A percentile compares a stretch with the other conserved stretches of the same genome.
Evolutionary conservation across 2,329 filamentous ascomycete genomes (phyloP).

Genomic region (Colletotrichum tropicicola): DNA sequence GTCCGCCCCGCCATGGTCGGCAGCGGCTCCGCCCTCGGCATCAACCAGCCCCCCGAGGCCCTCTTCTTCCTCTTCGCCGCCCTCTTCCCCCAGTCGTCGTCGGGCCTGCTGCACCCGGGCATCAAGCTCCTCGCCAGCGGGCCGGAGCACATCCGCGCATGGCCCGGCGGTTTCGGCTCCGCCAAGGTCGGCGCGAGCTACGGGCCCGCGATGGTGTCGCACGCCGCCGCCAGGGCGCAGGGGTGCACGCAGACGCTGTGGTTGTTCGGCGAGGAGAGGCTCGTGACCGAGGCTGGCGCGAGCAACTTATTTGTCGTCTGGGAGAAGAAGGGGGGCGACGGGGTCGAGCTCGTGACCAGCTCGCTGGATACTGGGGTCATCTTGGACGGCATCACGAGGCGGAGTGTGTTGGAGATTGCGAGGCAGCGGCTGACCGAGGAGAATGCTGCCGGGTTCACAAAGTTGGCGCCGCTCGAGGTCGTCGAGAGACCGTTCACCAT

Average conservation of each 20-base stretch:
- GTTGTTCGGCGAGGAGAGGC: slow-evolving; percentile 65
- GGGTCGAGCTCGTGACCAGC: slow-evolving; percentile 80
- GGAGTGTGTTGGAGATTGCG: slow-evolving; percentile 79
- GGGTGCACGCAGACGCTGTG: slow-evolving; percentile 71
- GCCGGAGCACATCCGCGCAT: slow-evolving; percentile 28
- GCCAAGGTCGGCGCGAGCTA: slow-evolving; percentile 73
- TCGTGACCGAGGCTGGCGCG: slow-evolving; percentile 69
- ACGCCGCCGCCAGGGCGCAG: slow-evolving; percentile 59
- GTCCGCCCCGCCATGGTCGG: slow-evolving; percentile 74
- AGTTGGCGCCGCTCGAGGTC: slow-evolving; percentile 48
- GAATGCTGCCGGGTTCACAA: slow-evolving; percentile 55
- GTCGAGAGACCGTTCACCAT: slow-evolving; percentile 88
- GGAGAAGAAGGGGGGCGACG: slow-evolving; percentile 52
- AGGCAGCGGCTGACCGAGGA: slow-evolving; percentile 64
- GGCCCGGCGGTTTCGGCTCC: slow-evolving; percentile 68
- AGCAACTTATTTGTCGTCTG: slow-evolving; percentile 71
- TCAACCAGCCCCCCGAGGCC: slow-evolving; percentile 71
- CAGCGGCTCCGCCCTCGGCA: slow-evolving; percentile 67
- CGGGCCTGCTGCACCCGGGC: neutral
- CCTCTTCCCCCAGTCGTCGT: slow-evolving; percentile 32
- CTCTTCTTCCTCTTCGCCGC: slow-evolving; percentile 69
- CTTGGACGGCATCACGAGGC: slow-evolving; percentile 84
- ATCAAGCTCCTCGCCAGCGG: slow-evolving; percentile 3
- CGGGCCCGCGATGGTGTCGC: slow-evolving; percentile 64
- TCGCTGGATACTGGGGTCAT: slow-evolving; percentile 85